Conservation (phyloP, 805 yeast genomes). For the Ogataea ganodermae region DNA sequence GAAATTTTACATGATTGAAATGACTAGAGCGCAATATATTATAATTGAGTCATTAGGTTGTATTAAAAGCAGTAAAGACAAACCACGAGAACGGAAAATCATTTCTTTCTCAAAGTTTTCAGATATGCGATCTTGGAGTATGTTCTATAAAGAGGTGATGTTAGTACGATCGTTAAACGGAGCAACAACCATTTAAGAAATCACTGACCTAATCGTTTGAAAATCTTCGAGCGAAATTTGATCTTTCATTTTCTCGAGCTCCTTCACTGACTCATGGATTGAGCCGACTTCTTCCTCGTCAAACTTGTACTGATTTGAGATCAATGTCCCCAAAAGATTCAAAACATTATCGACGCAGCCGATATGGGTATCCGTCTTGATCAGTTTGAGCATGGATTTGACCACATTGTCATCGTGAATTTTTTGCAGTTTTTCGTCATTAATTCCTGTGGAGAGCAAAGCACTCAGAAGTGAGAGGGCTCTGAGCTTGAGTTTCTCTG, state of each 20-base stretch:
- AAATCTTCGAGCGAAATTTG: conserved; percentile 57
- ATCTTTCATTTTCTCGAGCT: conserved; percentile 46
- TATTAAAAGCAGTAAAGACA: neutral
- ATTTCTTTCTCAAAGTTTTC: conserved; percentile 26
- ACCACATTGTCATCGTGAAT: conserved; percentile 41
- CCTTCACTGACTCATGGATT: conserved; percentile 40
- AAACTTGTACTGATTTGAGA: conserved; percentile 47
- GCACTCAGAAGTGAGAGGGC: conserved; percentile 51
- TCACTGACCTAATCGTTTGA: conserved; percentile 48
- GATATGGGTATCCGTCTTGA: conserved; percentile 41
- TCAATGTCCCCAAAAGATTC: conserved; percentile 49
- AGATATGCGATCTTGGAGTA: conserved; percentile 39
- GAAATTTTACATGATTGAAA: conserved; percentile 34
- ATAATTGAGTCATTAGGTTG: too few species aligned
- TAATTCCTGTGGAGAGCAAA: conserved; percentile 53
- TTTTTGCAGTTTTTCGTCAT: conserved; percentile 40
- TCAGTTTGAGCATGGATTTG: conserved; percentile 34
- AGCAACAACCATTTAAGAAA: conserved; percentile 6
- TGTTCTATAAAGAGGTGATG: conserved; percentile 29
- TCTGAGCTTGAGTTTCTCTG: conserved; percentile 51
- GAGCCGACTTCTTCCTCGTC: conserved; percentile 41
- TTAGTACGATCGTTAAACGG: neutral
- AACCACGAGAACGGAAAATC: neutral
- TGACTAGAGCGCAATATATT: conserved; percentile 2
- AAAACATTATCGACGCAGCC: conserved; percentile 60